These are phyloP conservation scores for Termitomyces eurrhizus DNA, from an alignment of 768 basidiomycete genomes.

Conservation along the genomic window DNA sequence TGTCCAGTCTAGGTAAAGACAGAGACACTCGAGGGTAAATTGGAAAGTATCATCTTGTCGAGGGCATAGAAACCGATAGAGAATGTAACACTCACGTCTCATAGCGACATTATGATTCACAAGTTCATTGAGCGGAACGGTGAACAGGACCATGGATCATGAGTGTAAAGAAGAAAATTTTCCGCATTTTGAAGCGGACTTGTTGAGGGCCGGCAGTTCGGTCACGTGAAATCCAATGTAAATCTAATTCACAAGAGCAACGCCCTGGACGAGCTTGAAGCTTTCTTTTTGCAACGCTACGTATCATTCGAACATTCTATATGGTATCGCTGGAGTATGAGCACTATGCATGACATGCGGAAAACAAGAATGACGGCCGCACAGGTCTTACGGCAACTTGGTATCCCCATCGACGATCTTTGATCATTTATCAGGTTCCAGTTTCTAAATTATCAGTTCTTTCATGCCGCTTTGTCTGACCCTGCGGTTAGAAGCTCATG, in stretches of 20 bases:
- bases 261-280: neutral
- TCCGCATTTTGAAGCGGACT: conserved; percentile 9
- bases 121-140: neutral
- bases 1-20: conserved; percentile 48
- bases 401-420: neutral
- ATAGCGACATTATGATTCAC: neutral
- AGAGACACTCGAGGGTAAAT: conserved; percentile 43
- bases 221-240: neutral
- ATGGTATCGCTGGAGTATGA: neutral
- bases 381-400: neutral
- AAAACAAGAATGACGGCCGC: neutral
- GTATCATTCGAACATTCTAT: neutral
- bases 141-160: neutral
- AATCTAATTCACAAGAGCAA: too few relatives aligned
- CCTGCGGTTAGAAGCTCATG: neutral
- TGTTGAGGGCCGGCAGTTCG: conserved; percentile 15
- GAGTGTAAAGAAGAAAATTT: conserved; percentile 6
- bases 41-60: conserved; percentile 56
- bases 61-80: conserved; percentile 7
- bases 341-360: neutral
- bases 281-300: too few relatives aligned
- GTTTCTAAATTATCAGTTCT: neutral
- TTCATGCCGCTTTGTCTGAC: neutral
- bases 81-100: neutral
- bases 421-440: neutral